A percentile compares a stretch with the other conserved stretches of the same genome.
These are phyloP conservation scores for Sporobolomyces phaffii DNA, from an alignment of 768 basidiomycete genomes.

Conservation along the genomic window DNA sequence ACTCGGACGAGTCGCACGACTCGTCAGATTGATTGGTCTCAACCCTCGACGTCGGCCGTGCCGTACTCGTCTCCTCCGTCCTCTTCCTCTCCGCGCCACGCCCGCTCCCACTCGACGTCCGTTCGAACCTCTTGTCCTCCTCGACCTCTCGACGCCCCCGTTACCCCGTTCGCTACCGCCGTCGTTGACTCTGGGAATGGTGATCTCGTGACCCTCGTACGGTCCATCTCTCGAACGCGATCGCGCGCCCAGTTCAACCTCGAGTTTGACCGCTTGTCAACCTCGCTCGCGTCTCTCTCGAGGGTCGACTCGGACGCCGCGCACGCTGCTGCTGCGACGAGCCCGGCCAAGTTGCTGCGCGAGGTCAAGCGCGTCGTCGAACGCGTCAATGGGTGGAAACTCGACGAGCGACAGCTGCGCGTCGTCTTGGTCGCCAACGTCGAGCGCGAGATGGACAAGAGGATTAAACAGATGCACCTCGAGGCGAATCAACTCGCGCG, in stretches of 20 bases:
- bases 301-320: no score
- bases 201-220: no score
- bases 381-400: background rate
- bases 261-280: background rate
- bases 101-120: background rate
- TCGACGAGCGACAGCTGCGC: background rate
- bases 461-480: background rate
- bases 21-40: no score
- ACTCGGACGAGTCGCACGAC: background rate
- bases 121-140: no score
- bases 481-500: no score
- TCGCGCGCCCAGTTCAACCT: background rate
- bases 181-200: no score
- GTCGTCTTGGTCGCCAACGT: background rate
- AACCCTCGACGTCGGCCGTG: constrained; percentile 29
- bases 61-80: constrained; percentile 23
- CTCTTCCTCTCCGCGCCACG: background rate
- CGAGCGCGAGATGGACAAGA: background rate
- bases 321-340: no score
- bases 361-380: background rate
- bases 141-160: background rate
- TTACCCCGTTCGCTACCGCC: no score
- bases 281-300: background rate
- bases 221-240: no score
- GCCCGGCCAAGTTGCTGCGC: background rate